Conservation (phyloP, 2,329 filamentous ascomycete species). For the Gremmenia infestans region DNA sequence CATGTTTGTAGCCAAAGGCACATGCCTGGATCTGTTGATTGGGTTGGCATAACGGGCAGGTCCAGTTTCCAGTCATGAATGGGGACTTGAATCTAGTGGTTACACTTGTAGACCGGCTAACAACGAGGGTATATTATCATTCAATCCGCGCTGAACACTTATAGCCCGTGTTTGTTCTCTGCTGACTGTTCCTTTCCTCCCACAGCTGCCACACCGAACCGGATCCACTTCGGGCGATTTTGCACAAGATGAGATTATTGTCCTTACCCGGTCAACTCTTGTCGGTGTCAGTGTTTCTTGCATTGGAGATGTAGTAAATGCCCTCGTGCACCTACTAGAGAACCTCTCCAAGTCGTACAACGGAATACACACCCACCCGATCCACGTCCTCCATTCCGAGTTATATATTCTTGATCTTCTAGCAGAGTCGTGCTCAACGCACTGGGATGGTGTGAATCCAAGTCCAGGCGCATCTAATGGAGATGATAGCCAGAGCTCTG, state of each 20-base stretch:
- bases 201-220: slow-evolving; percentile 58
- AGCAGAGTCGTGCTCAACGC: slow-evolving; percentile 59
- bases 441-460: slow-evolving; percentile 47
- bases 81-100: slow-evolving; percentile 55
- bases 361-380: slow-evolving; percentile 46
- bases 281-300: slow-evolving; percentile 53
- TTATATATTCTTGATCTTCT: slow-evolving; percentile 58
- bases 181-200: slow-evolving; percentile 6
- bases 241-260: slow-evolving; percentile 55
- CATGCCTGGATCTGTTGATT: slow-evolving; percentile 24
- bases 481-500: slow-evolving; percentile 19
- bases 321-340: slow-evolving; percentile 53
- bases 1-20: slow-evolving; percentile 12
- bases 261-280: slow-evolving; percentile 56
- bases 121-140: slow-evolving; percentile 47
- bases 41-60: slow-evolving; percentile 22
- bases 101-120: slow-evolving; percentile 58
- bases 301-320: slow-evolving; percentile 50
- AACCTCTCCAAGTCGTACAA: slow-evolving; percentile 53
- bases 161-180: slow-evolving; percentile 1
- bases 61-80: slow-evolving; percentile 42
- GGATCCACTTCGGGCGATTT: slow-evolving; percentile 53
- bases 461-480: slow-evolving; percentile 8
- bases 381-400: slow-evolving; percentile 59
- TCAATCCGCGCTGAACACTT: background rate